These are phyloP conservation scores for Alopecurus myosuroides DNA, from an alignment of 176 grass and related monocot genomes.

Conservation along the genomic window DNA sequence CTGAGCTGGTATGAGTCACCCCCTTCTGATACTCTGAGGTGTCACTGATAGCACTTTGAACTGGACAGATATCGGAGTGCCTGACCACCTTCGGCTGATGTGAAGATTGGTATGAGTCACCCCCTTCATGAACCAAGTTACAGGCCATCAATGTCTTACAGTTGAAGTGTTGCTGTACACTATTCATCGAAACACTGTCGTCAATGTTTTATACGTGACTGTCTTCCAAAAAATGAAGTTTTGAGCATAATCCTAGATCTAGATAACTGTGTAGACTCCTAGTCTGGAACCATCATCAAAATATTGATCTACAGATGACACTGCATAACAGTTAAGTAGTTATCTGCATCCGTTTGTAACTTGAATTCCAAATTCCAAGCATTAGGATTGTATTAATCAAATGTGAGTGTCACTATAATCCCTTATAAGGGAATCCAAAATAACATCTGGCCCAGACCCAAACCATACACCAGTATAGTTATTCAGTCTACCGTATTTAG, in stretches of 20 bases:
- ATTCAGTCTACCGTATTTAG: too few species aligned
- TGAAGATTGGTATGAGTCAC: too few species aligned
- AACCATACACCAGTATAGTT: too few species aligned
- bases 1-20: slow-evolving; percentile 16
- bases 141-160: too few species aligned
- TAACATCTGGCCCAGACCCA: too few species aligned
- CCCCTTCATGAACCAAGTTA: too few species aligned
- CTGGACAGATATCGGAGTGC: slow-evolving; percentile 32
- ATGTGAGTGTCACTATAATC: too few species aligned
- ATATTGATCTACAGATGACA: background rate
- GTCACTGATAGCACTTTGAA: background rate
- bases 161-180: background rate
- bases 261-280: background rate
- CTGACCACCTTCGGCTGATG: slow-evolving; percentile 42
- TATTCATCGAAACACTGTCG: background rate
- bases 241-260: background rate
- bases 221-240: background rate
- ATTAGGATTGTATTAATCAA: too few species aligned
- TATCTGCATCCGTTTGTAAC: background rate
- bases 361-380: background rate
- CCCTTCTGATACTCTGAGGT: slow-evolving; percentile 15
- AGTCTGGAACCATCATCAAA: background rate
- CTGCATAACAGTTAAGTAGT: background rate
- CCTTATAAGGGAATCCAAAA: too few species aligned
- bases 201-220: background rate